Evolutionary conservation across 805 yeast genomes (phyloP).

Genomic region (Kodamaea hsintzibuensis): DNA sequence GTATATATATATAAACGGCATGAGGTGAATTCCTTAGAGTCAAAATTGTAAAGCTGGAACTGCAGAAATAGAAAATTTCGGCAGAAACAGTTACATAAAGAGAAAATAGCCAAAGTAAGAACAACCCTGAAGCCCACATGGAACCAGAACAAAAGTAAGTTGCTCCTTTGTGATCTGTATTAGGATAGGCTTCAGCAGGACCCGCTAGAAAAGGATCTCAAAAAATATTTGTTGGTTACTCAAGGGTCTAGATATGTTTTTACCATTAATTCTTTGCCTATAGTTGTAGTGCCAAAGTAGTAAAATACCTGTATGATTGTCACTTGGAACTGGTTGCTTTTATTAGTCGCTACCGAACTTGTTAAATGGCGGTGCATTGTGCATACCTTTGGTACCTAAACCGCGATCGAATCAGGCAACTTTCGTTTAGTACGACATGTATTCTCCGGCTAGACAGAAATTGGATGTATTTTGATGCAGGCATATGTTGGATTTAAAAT

Average conservation of each 20-base stretch:
- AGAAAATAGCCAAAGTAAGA: not conserved
- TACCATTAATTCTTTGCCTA: conserved; percentile 1
- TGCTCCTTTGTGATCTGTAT: not conserved
- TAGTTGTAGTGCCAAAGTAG: not conserved
- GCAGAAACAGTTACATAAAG: not conserved
- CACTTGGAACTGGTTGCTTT: not conserved
- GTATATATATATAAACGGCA: not conserved
- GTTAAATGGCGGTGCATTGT: not conserved
- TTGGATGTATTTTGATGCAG: conserved; percentile 7
- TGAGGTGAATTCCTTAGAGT: not conserved
- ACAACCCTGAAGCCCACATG: not conserved
- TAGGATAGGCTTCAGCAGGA: not conserved
- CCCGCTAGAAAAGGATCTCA: not conserved
- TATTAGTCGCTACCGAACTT: not conserved
- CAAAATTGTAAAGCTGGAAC: conserved; percentile 1
- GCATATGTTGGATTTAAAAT: conserved; percentile 5
- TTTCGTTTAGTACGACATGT: not conserved
- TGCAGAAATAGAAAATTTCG: conserved; percentile 1
- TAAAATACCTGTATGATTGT: not conserved
- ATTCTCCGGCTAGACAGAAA: not conserved
- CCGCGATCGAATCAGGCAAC: conserved; percentile 2
- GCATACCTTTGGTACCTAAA: not conserved
- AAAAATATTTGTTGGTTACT: not conserved
- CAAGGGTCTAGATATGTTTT: not conserved
- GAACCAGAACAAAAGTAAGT: not conserved